Percentiles rank a stretch among this genome's conserved stretches.
These are phyloP conservation scores for Cytospora schulzeri DNA, from an alignment of 2,329 filamentous ascomycete species.

Conservation along the genomic window DNA sequence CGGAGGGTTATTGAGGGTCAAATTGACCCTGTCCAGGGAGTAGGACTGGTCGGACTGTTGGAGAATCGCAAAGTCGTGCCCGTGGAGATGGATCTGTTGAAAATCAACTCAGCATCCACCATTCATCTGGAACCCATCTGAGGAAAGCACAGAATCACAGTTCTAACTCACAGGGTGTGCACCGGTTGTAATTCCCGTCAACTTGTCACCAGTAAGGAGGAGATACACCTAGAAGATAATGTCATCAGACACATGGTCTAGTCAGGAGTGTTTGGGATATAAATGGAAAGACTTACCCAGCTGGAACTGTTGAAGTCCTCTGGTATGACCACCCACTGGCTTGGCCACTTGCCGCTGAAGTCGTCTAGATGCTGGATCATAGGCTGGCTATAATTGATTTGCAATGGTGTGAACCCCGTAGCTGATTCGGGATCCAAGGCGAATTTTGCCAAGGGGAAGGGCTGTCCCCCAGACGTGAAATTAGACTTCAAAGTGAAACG, in stretches of 20 bases:
- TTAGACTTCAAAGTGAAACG: conserved; percentile 3
- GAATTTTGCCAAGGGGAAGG: conserved; percentile 27
- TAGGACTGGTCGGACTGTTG: conserved; percentile 32
- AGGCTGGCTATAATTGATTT: conserved; percentile 46
- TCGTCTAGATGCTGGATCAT: conserved; percentile 37
- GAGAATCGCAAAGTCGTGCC: conserved; percentile 51
- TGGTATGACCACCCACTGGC: conserved; percentile 27
- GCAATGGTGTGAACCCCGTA: conserved; percentile 39
- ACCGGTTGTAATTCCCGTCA: not conserved
- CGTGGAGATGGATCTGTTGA: conserved; percentile 49
- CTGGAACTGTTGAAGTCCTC: conserved; percentile 28
- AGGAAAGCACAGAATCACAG: not conserved
- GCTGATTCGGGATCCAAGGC: conserved; percentile 31
- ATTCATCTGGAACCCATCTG: not conserved
- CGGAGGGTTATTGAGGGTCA: conserved; percentile 46
- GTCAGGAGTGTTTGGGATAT: not conserved
- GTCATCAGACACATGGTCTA: not conserved
- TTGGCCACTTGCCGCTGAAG: conserved; percentile 21
- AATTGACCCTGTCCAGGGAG: conserved; percentile 24
- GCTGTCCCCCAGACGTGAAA: conserved; percentile 5
- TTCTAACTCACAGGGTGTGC: conserved; percentile 4
- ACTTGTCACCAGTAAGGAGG: not conserved
- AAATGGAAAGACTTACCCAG: conserved; percentile 23
- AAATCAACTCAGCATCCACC: not conserved
- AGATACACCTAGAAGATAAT: not conserved